Conservation (phyloP, 225 moss, liverwort and hornwort species). For the Bryoerythrophyllum caledonicum region DNA sequence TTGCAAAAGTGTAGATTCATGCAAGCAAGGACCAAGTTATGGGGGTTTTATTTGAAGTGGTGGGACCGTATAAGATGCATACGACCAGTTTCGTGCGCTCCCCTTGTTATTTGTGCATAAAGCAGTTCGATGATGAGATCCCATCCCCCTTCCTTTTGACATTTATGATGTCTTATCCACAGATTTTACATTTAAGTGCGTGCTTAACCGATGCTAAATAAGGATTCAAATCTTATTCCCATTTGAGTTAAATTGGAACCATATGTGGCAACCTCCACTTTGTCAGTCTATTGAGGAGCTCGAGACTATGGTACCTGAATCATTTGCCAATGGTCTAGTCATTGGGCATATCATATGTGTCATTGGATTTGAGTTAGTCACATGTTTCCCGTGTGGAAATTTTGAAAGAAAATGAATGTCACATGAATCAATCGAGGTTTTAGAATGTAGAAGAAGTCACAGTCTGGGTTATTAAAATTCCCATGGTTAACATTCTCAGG, state of each 20-base stretch:
- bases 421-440: too few species aligned
- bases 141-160: conserved; percentile 19
- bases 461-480: too few species aligned
- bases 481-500: too few species aligned
- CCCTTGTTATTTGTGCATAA: conserved; percentile 16
- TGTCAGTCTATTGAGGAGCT: not conserved
- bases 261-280: not conserved
- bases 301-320: too few species aligned
- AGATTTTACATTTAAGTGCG: conserved; percentile 6
- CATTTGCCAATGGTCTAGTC: too few species aligned
- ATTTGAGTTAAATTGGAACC: not conserved
- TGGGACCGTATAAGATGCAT: not conserved
- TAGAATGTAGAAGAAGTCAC: too few species aligned
- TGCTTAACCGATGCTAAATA: not conserved
- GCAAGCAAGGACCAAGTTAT: not conserved
- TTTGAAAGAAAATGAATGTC: too few species aligned
- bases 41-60: not conserved
- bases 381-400: too few species aligned
- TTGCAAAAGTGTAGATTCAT: not conserved
- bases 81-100: not conserved
- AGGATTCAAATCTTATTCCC: not conserved
- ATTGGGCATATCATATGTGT: too few species aligned
- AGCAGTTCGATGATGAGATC: conserved; percentile 12
- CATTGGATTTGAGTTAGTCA: too few species aligned
- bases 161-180: conserved; percentile 30